phyloP scores from a whole-genome alignment of 805 yeast genomes.

The Metschnikowia koreensis region DNA sequence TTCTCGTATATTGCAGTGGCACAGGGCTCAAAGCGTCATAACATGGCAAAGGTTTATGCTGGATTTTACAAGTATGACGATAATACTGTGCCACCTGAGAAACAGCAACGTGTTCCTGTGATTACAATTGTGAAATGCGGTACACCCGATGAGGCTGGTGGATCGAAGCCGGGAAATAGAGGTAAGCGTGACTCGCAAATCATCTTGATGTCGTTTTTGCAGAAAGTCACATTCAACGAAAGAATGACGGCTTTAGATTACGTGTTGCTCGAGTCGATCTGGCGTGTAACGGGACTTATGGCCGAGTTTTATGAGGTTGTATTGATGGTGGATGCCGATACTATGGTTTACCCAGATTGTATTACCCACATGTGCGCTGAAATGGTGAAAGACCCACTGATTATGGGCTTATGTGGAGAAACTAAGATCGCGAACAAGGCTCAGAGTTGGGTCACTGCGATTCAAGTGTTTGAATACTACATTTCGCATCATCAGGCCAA shows the following conservation, averaged over 20 bases:
- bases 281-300: constrained; percentile 83
- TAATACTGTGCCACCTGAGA: constrained; percentile 67
- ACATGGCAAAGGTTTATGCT: constrained; percentile 94
- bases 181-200: constrained; percentile 96
- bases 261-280: constrained; percentile 69
- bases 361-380: constrained; percentile 87
- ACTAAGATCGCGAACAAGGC: constrained; percentile 84
- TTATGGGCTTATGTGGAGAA: constrained; percentile 95
- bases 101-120: constrained; percentile 84
- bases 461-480: constrained; percentile 91
- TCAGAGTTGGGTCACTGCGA: constrained; percentile 85
- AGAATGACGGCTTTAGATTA: constrained; percentile 90
- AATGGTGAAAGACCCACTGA: constrained; percentile 78
- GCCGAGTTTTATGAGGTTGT: constrained; percentile 78
- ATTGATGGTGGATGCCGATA: constrained; percentile 94
- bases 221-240: constrained; percentile 84
- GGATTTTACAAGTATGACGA: constrained; percentile 90
- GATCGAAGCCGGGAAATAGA: constrained; percentile 80
- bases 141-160: constrained; percentile 69
- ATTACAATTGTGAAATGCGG: constrained; percentile 84
- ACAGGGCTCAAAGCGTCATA: constrained; percentile 90
- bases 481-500: constrained; percentile 93
- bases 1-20: constrained; percentile 94
- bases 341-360: constrained; percentile 82
- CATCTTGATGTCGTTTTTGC: constrained; percentile 85